These are phyloP conservation scores for Tilletia horrida DNA, from an alignment of 1,284 basidiomycete species.

Conservation along the genomic window DNA sequence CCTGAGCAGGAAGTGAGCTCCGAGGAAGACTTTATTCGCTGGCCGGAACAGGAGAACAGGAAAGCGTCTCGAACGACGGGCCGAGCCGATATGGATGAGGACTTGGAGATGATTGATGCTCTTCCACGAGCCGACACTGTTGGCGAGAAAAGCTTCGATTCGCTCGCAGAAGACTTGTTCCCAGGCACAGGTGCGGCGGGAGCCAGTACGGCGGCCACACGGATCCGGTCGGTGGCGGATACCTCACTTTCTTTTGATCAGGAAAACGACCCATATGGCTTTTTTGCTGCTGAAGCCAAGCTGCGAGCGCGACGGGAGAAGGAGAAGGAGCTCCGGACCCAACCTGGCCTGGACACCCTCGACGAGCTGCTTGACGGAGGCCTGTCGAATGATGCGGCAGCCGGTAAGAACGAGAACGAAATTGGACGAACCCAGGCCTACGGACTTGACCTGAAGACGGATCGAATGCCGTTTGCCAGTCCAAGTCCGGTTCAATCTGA, in stretches of 20 bases:
- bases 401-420: neutral
- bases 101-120: too few species aligned
- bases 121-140: too few species aligned
- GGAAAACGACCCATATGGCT: neutral
- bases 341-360: neutral
- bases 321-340: neutral
- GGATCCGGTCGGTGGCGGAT: too few species aligned
- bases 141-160: too few species aligned
- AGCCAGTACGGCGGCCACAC: too few species aligned
- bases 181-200: too few species aligned
- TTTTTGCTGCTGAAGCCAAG: slow-evolving; percentile 14
- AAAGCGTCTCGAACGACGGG: too few species aligned
- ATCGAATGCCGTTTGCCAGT: neutral
- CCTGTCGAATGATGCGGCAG: neutral
- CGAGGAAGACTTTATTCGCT: too few species aligned
- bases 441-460: slow-evolving; percentile 4
- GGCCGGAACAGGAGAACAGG: too few species aligned
- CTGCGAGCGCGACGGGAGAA: neutral
- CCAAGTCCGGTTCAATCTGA: neutral
- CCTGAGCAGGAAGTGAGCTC: too few species aligned
- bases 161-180: too few species aligned
- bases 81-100: too few species aligned
- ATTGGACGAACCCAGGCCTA: neutral
- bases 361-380: neutral
- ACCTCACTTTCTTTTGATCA: neutral